Conservation (phyloP, 2,329 filamentous ascomycete genomes). For the Graphium sp. region DNA sequence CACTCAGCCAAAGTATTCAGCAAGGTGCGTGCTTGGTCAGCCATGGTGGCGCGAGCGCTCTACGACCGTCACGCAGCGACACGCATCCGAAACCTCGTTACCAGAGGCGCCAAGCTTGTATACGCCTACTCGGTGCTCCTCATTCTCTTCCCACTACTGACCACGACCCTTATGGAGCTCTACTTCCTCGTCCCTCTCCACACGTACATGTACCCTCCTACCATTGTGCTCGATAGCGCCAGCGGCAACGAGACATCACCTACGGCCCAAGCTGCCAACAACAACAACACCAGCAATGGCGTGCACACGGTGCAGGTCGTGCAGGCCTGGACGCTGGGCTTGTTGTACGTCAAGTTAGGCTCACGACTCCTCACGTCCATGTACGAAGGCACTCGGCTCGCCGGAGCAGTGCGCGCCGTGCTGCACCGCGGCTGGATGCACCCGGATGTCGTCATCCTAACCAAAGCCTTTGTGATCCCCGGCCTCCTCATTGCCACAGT, state of each 20-base stretch:
- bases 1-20: slow-evolving; percentile 25
- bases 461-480: slow-evolving; percentile 74
- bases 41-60: slow-evolving; percentile 8
- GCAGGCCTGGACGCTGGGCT: slow-evolving; percentile 84
- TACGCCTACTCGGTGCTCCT: slow-evolving; percentile 66
- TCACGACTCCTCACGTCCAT: slow-evolving; percentile 51
- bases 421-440: slow-evolving; percentile 60
- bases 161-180: slow-evolving; percentile 68
- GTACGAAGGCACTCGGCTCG: slow-evolving; percentile 52
- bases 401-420: slow-evolving; percentile 58
- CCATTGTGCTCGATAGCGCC: slow-evolving; percentile 2
- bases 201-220: slow-evolving; percentile 46
- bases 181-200: slow-evolving; percentile 80
- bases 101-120: slow-evolving; percentile 27
- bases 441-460: slow-evolving; percentile 65
- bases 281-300: slow-evolving; percentile 10
- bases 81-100: slow-evolving; percentile 10
- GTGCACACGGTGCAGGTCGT: slow-evolving; percentile 68
- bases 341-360: slow-evolving; percentile 75
- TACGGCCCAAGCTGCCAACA: too few relatives aligned
- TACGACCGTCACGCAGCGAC: neutral
- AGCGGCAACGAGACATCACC: too few relatives aligned
- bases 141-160: slow-evolving; percentile 65
- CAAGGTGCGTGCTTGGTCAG: slow-evolving; percentile 14
- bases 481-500: slow-evolving; percentile 40